Evolutionary conservation across 2,329 filamentous ascomycete genomes (phyloP).

Genomic region (Verticillium dahliae): DNA sequence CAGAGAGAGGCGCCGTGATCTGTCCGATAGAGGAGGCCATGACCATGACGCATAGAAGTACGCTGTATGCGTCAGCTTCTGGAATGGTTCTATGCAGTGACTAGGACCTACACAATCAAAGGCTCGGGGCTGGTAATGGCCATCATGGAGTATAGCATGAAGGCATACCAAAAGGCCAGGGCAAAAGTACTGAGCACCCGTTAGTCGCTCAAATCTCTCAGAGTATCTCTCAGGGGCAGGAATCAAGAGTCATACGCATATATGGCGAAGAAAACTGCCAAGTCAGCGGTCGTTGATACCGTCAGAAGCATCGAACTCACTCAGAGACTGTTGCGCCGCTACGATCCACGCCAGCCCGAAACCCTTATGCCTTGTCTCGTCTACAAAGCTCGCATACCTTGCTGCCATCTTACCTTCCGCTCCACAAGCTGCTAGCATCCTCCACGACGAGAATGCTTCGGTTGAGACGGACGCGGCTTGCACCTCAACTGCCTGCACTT

Average conservation of each 20-base stretch:
- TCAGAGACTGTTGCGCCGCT: conserved; percentile 17
- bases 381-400: conserved; percentile 28
- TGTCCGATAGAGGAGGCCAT: conserved; percentile 24
- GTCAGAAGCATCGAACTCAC: conserved; percentile 7
- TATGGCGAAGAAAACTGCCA: conserved; percentile 11
- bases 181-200: conserved; percentile 26
- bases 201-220: neutral
- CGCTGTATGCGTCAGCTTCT: conserved; percentile 20
- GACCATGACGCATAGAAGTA: conserved; percentile 31
- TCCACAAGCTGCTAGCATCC: conserved; percentile 35
- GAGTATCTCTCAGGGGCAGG: neutral
- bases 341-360: conserved; percentile 15
- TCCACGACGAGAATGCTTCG: conserved; percentile 21
- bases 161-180: conserved; percentile 36
- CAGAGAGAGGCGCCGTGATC: conserved; percentile 31
- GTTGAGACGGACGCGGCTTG: conserved; percentile 35
- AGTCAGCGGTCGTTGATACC: neutral
- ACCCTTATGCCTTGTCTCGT: conserved; percentile 25
- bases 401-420: conserved; percentile 26
- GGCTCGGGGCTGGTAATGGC: conserved; percentile 12
- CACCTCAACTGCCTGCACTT: conserved; percentile 17
- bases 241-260: conserved; percentile 10
- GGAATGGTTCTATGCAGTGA: neutral
- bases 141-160: conserved; percentile 8
- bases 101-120: conserved; percentile 13